Conservation (phyloP, 2,329 filamentous ascomycete genomes). For the Colletotrichum sp. region DNA sequence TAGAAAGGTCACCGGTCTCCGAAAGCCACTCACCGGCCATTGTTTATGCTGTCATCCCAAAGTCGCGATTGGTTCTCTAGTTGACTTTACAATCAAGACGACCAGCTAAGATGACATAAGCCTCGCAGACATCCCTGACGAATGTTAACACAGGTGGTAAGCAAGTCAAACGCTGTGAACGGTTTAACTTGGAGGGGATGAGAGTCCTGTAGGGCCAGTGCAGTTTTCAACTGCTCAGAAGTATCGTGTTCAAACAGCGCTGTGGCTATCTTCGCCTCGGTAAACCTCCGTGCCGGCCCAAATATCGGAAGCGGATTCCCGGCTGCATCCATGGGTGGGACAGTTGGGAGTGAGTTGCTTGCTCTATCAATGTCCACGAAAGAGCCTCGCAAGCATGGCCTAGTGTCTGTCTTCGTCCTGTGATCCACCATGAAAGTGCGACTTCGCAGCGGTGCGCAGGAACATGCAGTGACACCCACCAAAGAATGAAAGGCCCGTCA, state of each 20-base stretch:
- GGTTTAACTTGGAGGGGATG: neutral
- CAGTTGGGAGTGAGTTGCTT: neutral
- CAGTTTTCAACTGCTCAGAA: neutral
- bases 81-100: neutral
- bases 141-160: neutral
- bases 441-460: neutral
- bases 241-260: neutral
- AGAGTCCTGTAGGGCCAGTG: neutral
- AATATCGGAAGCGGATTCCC: neutral
- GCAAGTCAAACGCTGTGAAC: neutral
- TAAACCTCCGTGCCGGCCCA: neutral
- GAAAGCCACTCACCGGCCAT: neutral
- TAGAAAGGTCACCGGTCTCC: neutral
- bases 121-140: neutral
- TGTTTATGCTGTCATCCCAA: neutral
- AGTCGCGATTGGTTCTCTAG: neutral
- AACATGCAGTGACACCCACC: neutral
- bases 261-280: conserved; percentile 2
- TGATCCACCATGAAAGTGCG: neutral
- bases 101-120: neutral
- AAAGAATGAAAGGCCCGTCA: neutral
- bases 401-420: neutral
- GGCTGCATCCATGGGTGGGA: neutral
- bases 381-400: neutral
- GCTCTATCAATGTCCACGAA: neutral